Base-by-base conservation (phyloP, 345 rosid genomes). In the Acer yangbiense region DNA sequence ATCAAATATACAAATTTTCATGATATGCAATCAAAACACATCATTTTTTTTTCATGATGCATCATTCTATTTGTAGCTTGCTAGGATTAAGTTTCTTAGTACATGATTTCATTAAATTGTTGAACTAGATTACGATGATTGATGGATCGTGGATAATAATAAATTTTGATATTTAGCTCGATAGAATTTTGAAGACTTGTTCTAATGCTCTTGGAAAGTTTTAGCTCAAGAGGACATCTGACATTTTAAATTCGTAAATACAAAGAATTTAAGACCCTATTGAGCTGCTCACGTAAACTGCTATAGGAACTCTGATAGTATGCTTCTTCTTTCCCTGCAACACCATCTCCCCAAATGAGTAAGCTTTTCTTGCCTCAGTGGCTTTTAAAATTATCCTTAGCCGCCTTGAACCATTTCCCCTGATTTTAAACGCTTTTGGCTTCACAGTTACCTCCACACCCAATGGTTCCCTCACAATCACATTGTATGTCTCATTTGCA, bases 271-370 rank as follows among this genome's bases (percentile, higher is more conserved):
- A 85, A 46, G 58, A 27, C 20, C 73, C 27, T 10, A 72, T 39
- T 14, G 73, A 54, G 64, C 55, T 75, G 83, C 78, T 75, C 18
- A 80, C 83, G 69, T 77, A 82, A 78, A 82, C 84, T 2, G 85
- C 84, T 43, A 85, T 68, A 63, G 88, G 88, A 77, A 85, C 77
- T 77, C 81, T 80, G 76, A 85, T 73, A 64, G 70, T 54, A 75
- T 82, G 88, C 16, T 72, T 72, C 43, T 85, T 75, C 41, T 75
- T 80, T 67, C 88, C 85, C 55, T 60, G 80, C 80, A 85, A 71
- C 18, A 80, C 68, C 72, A 82, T 78, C 75, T 76, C 88, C 69
- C 88, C 88, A 14, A 82, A 85, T 10, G 82, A 74, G 78, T 85
- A 75, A 57, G 76, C 55, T 69, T 80, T 72, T 23, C 73, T 82